Percentiles rank a stretch among this genome's conserved stretches.
These are phyloP conservation scores for Boletus fagicola DNA, from an alignment of 768 basidiomycete genomes.

Conservation along the genomic window DNA sequence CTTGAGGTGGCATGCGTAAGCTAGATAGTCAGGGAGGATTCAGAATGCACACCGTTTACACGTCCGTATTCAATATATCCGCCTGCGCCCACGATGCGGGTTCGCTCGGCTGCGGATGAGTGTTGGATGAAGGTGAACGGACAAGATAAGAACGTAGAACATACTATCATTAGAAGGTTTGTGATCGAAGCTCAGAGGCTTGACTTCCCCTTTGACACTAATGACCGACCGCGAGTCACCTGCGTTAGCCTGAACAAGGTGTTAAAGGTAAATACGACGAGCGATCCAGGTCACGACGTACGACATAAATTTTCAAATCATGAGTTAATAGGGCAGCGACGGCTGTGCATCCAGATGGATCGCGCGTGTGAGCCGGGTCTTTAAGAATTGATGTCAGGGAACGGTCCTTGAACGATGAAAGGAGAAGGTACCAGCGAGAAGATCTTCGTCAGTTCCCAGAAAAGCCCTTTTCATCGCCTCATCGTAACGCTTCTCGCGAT, in stretches of 20 bases:
- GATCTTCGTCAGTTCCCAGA: constrained; percentile 91
- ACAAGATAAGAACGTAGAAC: constrained; percentile 26
- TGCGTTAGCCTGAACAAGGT: constrained; percentile 79
- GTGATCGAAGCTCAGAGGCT: constrained; percentile 90
- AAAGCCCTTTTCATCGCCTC: constrained; percentile 85
- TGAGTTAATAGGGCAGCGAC: constrained; percentile 81
- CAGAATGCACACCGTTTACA: constrained; percentile 75
- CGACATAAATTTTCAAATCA: constrained; percentile 76
- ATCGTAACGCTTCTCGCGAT: constrained; percentile 66
- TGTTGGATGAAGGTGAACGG: background rate
- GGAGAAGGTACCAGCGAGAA: constrained; percentile 66
- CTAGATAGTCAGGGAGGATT: background rate
- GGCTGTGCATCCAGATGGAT: constrained; percentile 96
- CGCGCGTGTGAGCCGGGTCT: constrained; percentile 86
- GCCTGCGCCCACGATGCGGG: constrained; percentile 84
- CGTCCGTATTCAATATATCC: constrained; percentile 96
- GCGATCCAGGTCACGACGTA: constrained; percentile 39
- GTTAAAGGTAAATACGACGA: constrained; percentile 1
- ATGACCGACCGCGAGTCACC: constrained; percentile 95
- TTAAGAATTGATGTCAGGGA: constrained; percentile 9
- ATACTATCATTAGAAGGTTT: constrained; percentile 86
- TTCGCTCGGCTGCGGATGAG: constrained; percentile 62
- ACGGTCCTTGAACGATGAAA: background rate
- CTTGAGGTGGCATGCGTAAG: constrained; percentile 39
- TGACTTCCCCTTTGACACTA: constrained; percentile 78